These are phyloP conservation scores for Noccaea caerulescens DNA, from an alignment of 345 rosid species.

Conservation along the genomic window DNA sequence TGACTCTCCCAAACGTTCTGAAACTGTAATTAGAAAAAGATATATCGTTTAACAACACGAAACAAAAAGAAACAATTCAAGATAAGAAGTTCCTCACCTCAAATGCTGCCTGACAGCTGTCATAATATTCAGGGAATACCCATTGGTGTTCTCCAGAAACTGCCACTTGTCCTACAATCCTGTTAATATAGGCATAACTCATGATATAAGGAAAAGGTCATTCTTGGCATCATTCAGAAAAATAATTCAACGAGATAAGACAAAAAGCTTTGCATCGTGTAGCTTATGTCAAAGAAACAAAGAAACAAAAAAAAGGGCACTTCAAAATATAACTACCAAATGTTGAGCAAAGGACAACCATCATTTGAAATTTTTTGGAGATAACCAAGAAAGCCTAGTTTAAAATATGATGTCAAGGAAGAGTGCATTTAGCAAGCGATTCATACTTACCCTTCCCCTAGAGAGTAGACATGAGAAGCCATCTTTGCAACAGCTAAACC, in stretches of 20 bases:
- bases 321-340: neutral
- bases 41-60: slow-evolving; percentile 7
- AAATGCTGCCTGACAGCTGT: slow-evolving; percentile 51
- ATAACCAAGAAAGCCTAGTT: slow-evolving; percentile 26
- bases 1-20: slow-evolving; percentile 84
- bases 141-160: slow-evolving; percentile 76
- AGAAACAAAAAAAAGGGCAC: neutral
- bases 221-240: slow-evolving; percentile 1
- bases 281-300: slow-evolving; percentile 6
- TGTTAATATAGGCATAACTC: slow-evolving; percentile 42
- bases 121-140: slow-evolving; percentile 61
- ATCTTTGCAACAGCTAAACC: slow-evolving; percentile 86
- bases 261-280: slow-evolving; percentile 18
- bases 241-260: slow-evolving; percentile 6
- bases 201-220: slow-evolving; percentile 9
- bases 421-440: slow-evolving; percentile 23
- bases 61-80: neutral
- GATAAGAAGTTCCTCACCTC: slow-evolving; percentile 55
- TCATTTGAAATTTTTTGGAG: neutral
- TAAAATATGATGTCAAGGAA: slow-evolving; percentile 9
- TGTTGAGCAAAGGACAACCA: neutral
- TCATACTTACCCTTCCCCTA: slow-evolving; percentile 84
- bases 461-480: slow-evolving; percentile 82
- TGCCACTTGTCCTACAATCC: slow-evolving; percentile 89
- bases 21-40: slow-evolving; percentile 48